Evolutionary conservation across 75 land plant species (phyloP), one percentile per base, ranked within the genome.

Genomic region (Chamaecyparis obtusa): DNA sequence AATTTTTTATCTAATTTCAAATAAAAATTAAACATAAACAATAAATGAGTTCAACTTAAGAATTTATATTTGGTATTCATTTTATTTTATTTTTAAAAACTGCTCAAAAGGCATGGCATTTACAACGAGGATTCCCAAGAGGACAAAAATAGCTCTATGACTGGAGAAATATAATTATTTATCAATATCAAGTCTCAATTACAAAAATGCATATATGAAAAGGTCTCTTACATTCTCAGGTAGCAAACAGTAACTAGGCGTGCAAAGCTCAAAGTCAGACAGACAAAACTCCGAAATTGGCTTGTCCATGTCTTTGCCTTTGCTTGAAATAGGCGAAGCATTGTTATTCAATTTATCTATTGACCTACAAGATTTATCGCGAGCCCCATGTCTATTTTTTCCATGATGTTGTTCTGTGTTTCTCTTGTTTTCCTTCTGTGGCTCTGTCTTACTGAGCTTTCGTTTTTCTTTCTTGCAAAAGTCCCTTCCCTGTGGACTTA

Each of bases 271-370:
- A 83, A 94, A 98, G 83, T 91, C 88, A 41, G 99, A 96, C 44
- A 96, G 93, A 86, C 97, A 97, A 84, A 98, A 93, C 92, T 98
- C 99, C 33, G 94, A 93, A 71, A 98, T 93, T 9, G 99, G 97
- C 84, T 96, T 98, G 74, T 85, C 89, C 67, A 83, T 85, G 57
- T 87, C 93, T 86, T 96, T 96, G 35, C 92, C 96, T 86, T 95
- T 97, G 87, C 76, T 91, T 49, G 93, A 33, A 57, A 77, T 84
- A 27, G 79, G 5, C 72, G 93, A 86, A 86, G 80, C 90, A 90
- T 90, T 93, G 72, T 91, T 94, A 64, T 64, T 64, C 9, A 64
- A 64, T 27, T 64, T 64, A 27, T 27, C 69, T 64, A 6, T 64
- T 24, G 69, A 64, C 69, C 69, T 64, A 1, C 9, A 8, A 64